Conservation (phyloP, 2,329 filamentous ascomycete species). For the Curvularia verruculosa region DNA sequence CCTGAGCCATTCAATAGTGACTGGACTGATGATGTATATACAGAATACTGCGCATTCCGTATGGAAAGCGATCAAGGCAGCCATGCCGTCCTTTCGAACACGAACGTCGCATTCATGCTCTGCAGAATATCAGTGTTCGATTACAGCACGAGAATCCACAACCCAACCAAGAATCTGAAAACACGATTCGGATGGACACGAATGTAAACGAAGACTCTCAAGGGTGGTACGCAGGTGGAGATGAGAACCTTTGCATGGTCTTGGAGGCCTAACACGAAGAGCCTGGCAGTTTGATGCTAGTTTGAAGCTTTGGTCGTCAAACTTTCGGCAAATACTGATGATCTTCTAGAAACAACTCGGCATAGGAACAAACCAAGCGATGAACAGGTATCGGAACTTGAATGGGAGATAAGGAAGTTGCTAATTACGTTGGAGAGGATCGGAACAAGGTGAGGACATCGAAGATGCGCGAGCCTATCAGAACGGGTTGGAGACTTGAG, state of each 20-base stretch:
- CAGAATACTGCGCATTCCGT: background rate
- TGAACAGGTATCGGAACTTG: too few relatives aligned
- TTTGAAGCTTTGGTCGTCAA: background rate
- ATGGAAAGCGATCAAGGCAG: background rate
- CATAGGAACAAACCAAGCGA: too few relatives aligned
- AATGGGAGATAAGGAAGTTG: too few relatives aligned
- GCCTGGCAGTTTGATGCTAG: too few relatives aligned
- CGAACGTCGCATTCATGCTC: background rate
- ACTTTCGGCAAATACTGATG: background rate
- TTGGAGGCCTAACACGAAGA: background rate
- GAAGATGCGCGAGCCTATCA: too few relatives aligned
- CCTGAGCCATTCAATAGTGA: background rate
- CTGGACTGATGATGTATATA: background rate
- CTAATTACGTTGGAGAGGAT: too few relatives aligned
- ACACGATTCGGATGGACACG: background rate
- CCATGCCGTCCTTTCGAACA: background rate
- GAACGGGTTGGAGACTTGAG: background rate
- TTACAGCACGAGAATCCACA: background rate
- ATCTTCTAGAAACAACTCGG: too few relatives aligned
- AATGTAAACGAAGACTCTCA: background rate
- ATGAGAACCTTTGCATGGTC: background rate
- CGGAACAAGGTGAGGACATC: too few relatives aligned
- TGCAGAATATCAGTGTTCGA: background rate
- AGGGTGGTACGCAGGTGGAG: background rate
- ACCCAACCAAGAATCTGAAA: background rate